phyloP scores from a whole-genome alignment of 75 land plant species.

The Chamaecyparis obtusa region DNA sequence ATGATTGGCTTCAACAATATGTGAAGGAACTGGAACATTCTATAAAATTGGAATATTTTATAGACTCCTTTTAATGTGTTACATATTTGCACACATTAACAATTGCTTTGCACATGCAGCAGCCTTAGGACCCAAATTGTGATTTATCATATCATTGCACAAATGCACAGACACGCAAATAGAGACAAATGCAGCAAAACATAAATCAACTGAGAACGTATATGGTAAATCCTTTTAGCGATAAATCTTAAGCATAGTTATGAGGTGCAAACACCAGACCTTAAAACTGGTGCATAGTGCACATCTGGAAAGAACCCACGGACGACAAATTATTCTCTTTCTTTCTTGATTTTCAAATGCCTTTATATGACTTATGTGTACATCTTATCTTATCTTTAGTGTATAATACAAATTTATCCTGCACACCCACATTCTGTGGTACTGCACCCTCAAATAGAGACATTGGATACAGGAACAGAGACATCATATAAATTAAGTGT shows the following conservation, averaged over 20 bases:
- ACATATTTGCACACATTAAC: neutral
- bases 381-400: neutral
- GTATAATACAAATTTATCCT: neutral
- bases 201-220: neutral
- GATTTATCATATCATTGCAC: neutral
- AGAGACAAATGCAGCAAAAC: neutral
- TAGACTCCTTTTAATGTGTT: neutral
- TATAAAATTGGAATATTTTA: neutral
- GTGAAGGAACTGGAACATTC: neutral
- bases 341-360: neutral
- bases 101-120: neutral
- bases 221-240: neutral
- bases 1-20: neutral
- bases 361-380: neutral
- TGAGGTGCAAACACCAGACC: neutral
- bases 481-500: neutral
- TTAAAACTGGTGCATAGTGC: neutral
- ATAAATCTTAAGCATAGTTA: neutral
- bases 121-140: neutral
- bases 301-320: neutral
- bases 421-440: neutral
- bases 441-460: neutral
- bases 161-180: neutral
- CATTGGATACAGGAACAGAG: neutral
- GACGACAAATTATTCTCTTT: neutral